Conservation (phyloP, 768 basidiomycete species). For the Filobasidium floriforme region DNA sequence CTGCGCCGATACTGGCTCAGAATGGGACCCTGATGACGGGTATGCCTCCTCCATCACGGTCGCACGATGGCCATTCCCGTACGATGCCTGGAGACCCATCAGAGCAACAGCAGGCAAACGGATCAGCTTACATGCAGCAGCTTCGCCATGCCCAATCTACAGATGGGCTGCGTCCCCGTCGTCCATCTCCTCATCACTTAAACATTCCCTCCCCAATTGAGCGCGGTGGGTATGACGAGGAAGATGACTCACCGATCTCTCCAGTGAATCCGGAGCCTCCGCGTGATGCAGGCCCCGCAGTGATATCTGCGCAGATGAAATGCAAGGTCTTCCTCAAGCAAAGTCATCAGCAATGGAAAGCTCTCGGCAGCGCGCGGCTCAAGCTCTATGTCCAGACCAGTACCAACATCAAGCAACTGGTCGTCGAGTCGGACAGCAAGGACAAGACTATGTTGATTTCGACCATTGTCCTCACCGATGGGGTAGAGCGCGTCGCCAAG, state of each 20-base stretch:
- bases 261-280: conserved; percentile 17
- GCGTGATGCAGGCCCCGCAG: conserved; percentile 50
- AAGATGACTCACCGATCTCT: conserved; percentile 36
- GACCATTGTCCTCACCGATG: conserved; percentile 90
- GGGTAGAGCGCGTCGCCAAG: conserved; percentile 96
- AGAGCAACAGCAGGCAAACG: neutral
- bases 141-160: conserved; percentile 5
- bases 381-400: conserved; percentile 78
- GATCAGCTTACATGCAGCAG: neutral
- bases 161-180: neutral
- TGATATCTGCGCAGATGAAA: conserved; percentile 83
- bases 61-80: conserved; percentile 1
- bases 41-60: neutral
- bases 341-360: conserved; percentile 91
- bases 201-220: conserved; percentile 6
- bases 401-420: conserved; percentile 88
- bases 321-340: conserved; percentile 97
- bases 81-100: neutral
- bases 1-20: conserved; percentile 7
- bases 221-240: neutral
- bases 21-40: neutral
- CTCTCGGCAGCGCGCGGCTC: conserved; percentile 75
- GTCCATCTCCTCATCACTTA: neutral
- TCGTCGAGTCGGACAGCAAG: conserved; percentile 75
- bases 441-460: conserved; percentile 72